Base-by-base conservation (phyloP, 345 rosid species). In the Eucalyptus tenuipes region DNA sequence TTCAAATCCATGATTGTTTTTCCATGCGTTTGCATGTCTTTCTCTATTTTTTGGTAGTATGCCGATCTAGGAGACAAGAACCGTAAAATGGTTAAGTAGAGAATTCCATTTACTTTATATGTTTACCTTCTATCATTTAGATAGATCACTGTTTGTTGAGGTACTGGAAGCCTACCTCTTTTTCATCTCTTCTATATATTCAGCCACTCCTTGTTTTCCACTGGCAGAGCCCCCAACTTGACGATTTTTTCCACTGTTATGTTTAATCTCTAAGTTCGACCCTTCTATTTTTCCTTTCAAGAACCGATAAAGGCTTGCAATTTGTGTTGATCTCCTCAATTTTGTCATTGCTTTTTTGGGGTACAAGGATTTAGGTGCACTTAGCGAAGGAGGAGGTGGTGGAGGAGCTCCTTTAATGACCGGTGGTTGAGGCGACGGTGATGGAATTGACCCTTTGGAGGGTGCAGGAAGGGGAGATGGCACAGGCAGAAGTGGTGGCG, bases 11-110 rank as follows among this genome's bases (percentile, higher is more conserved):
- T 90, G 87, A 98, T 92, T 86, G 94, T 89, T 89, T 93, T 92
- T 64, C 96, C 91, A 90, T 97, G 89, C 82, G 90, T 98, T 82
- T 93, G 91, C 87, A 93, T 93, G 53, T 98, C 99, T 91, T 92
- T 96, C 94, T 97, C 97, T 44, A 98, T 96, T 91, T 98, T 95
- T 89, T 91, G 96, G 90, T 94, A 96, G 93, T 97, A 96, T n/a
- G 99, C 92, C 47, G 99, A 98, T 88, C 99, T 97, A 92, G 86
- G 71, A 48, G 33, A 49, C 86, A 68, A 71, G 44, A 42, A 55
- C 47, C 20, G 17, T 17, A 49, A 16, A 24, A 80, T 24, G 48
- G 40, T 87, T 48, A n/a, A 53, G 44, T 5, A 75, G 20, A 87
- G 33, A 59, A n/a, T 22, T 16, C 27, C 57, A n/a, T 25, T 66